Base-by-base conservation (phyloP, 257 asterid species). In the Ilex asprella region DNA sequence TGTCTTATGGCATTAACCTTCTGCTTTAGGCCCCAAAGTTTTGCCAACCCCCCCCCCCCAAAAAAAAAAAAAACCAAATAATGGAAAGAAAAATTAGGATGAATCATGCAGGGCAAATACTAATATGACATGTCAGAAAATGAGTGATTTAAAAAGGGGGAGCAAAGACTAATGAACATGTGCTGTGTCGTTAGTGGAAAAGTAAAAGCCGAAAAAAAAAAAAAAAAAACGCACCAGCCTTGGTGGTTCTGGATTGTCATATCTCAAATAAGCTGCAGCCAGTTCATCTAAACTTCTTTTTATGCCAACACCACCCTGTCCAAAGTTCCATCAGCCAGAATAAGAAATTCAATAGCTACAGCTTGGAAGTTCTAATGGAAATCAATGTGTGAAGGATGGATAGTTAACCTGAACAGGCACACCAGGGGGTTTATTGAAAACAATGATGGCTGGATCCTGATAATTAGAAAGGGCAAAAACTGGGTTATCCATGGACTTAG, bases 371-470 rank as follows among this genome's bases (percentile, higher is more conserved):
- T 62, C 63, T 51, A 46, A 52, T 44, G 31, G 15, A 3, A 57
- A 30, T 14, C n/a, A 10, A 46, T 21, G n/a, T 46, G 15, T 10
- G 52, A 46, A 46, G 52, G 3, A 14, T 2, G 3, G 5, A 7
- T 10, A 69, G 39, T 35, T 53, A 62, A 92, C 96, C 95, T 92
- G 99, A 56, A 92, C 99, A 47, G 99, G 91, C 83, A 92, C 79
- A 70, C 97, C 96, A 51, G 89, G 91, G 0, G 96, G 99, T 81
- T 92, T 92, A 66, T 92, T 92, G 75, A 86, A 67, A 68, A 72
- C 95, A 75, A 92, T 74, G 65, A 89, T 75, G 8, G 92, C 87
- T 56, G 80, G 73, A 76, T 92, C 99, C 99, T 89, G 75, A 61
- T 52, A 68, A 52, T 21, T 31, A 31, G 31, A 21, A 12, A 30